Evolutionary conservation across 768 basidiomycete species (phyloP), one percentile per base, ranked within the genome.

Genomic region (Lanmaoa rubissima): DNA sequence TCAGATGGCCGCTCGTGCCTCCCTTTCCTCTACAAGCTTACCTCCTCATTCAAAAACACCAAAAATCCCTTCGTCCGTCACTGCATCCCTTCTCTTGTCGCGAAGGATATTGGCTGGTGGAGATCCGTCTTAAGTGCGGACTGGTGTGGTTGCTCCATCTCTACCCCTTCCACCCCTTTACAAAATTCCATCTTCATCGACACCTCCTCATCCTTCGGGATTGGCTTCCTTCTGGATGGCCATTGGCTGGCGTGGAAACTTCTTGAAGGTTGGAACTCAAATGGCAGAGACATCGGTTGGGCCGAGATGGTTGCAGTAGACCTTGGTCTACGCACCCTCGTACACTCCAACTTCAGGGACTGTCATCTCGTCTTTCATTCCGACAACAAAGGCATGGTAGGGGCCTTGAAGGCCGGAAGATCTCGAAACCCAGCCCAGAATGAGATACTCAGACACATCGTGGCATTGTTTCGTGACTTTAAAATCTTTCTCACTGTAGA

Each of bases 241-340:
- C 47, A 52, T 5, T 81, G 77, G 77, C 60, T 74, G 1, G 72
- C 78, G 0, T 80, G 77, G 78, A n/a, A 59, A 39, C 63, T 79
- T 10, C 19, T 5, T 1, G 34, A 35, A 1, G 34, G 34, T 4
- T 48, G 47, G 32, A n/a, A 21, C 4, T 21, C 35, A 0, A 9
- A 36, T 21, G 32, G 32, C 10, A 2, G 47, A 1, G 35, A 50
- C 16, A 50, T 50, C 5, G 26, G 48, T 9, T 50, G 48, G 48
- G 48, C 48, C 1, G 38, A 50, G 19, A 51, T 51, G 39, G 39
- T 41, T 19, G 50, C 40, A 11, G 16, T 51, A 0, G 39, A 51
- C 6, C 26, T 51, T 12, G 28, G 39, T 19, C 32, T 48, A 4
- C 9, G 28, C 12, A 41, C 46, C 7, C 21, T 45, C 5, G 16